Evolutionary conservation across 371 early-diverging fungal species (phyloP), one percentile per base, ranked within the genome.

Genomic region (Mucor circinelloides): DNA sequence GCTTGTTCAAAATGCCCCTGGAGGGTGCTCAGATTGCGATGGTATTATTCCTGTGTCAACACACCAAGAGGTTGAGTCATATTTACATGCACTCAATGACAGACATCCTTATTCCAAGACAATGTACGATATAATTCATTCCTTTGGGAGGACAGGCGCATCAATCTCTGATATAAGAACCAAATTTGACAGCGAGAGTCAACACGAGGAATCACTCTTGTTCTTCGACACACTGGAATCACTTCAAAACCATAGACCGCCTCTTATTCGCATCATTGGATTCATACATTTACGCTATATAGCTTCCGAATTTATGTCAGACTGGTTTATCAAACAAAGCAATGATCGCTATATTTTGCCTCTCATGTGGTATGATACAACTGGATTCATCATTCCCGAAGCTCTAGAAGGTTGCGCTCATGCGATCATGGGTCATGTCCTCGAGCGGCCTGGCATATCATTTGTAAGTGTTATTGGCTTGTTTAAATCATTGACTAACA

Each of bases 301-400:
- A 1, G 42, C 55, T n/a, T n/a, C 60, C 13, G 59, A 63, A 25
- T 63, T 52, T 60, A 15, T 46, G 10, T 17, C 27, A 7, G 10
- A 21, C 12, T 67, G 67, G 63, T 36, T 63, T 27, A 17, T 67
- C 4, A 46, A 63, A 31, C 55, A 21, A 2, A 21, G 44, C 21
- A 50, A 21, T 9, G 9, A n/a, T 13, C 48, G 21, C 2, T 42
- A 28, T 2, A 30, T 63, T 5, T 23, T 55, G 9, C 72, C 68
- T 9, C 34, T 67, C 9, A 60, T 72, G 60, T 72, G 72, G 72
- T 42, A 64, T 40, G 72, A 72, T 57, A 31, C 31, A 0, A 58
- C 58, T 0, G 72, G 72, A 6, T 7, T 60, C 2, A n/a, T 64
- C 6, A 60, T 72, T n/a, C 15, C 27, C 6, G n/a, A 34, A 23